Percentiles rank a stretch among this genome's conserved stretches.
Evolutionary conservation across 306 rosid genomes (phyloP).

Genomic region (Purshia tridentata): DNA sequence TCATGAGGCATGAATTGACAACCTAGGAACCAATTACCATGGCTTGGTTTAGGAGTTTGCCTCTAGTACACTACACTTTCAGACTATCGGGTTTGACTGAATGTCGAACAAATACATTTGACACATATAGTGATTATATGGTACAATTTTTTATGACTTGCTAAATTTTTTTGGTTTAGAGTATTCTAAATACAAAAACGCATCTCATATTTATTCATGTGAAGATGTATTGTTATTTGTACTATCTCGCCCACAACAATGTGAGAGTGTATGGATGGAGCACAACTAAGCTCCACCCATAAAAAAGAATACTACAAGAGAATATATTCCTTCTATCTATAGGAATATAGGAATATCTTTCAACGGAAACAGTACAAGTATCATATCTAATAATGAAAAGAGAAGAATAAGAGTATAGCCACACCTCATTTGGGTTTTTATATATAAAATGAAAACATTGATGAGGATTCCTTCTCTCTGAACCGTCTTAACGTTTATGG

Average conservation of each 20-base stretch:
- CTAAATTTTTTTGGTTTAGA: too few species aligned
- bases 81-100: too few species aligned
- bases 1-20: constrained; percentile 4
- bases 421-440: background rate
- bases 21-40: background rate
- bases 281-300: background rate
- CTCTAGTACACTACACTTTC: too few species aligned
- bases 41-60: background rate
- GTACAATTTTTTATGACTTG: too few species aligned
- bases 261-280: background rate
- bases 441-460: background rate
- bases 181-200: too few species aligned
- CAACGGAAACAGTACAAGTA: background rate
- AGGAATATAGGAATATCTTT: constrained; percentile 12
- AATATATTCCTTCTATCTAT: background rate
- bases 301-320: background rate
- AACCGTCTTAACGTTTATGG: background rate
- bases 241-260: too few species aligned
- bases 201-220: too few species aligned
- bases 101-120: too few species aligned
- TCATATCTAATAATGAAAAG: background rate
- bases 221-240: too few species aligned
- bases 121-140: too few species aligned
- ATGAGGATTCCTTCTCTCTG: background rate
- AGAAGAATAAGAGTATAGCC: background rate